A percentile compares a stretch with the other conserved stretches of the same genome.
Evolutionary conservation across 2,329 filamentous ascomycete genomes (phyloP).

Genomic region (Cytospora schulzeri): DNA sequence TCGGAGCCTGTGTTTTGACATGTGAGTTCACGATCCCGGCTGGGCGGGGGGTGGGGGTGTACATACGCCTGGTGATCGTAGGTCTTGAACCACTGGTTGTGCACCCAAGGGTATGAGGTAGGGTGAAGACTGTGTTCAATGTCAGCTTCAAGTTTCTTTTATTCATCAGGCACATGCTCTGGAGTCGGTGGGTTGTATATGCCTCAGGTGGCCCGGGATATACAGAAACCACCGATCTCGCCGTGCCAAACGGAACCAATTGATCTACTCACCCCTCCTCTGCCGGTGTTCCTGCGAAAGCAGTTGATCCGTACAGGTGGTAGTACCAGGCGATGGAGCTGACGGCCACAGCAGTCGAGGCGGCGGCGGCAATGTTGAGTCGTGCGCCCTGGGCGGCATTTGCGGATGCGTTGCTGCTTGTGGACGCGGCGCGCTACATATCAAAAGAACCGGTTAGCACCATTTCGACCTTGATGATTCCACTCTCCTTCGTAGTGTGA

Average conservation of each 20-base stretch:
- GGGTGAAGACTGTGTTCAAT: constrained; percentile 73
- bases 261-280: constrained; percentile 89
- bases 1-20: constrained; percentile 71
- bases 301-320: constrained; percentile 87
- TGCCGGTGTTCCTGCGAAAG: constrained; percentile 85
- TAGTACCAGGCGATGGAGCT: constrained; percentile 97
- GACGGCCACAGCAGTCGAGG: constrained; percentile 82
- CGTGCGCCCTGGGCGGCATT: constrained; percentile 65
- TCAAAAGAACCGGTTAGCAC: constrained; percentile 16
- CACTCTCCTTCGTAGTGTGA: background rate
- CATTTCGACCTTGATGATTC: constrained; percentile 13
- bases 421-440: constrained; percentile 66
- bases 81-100: constrained; percentile 88
- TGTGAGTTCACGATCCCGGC: constrained; percentile 23
- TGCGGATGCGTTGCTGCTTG: constrained; percentile 72
- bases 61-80: constrained; percentile 96
- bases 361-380: constrained; percentile 82
- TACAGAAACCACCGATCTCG: background rate
- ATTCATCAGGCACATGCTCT: constrained; percentile 13
- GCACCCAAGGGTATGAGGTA: constrained; percentile 93
- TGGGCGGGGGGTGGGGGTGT: constrained; percentile 23
- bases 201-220: constrained; percentile 17
- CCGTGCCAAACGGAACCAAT: constrained; percentile 3
- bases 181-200: constrained; percentile 29
- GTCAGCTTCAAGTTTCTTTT: constrained; percentile 34